Percentiles rank a stretch among this genome's conserved stretches.
Evolutionary conservation across 805 yeast species (phyloP).

Genomic region (Saturnispora hagleri): DNA sequence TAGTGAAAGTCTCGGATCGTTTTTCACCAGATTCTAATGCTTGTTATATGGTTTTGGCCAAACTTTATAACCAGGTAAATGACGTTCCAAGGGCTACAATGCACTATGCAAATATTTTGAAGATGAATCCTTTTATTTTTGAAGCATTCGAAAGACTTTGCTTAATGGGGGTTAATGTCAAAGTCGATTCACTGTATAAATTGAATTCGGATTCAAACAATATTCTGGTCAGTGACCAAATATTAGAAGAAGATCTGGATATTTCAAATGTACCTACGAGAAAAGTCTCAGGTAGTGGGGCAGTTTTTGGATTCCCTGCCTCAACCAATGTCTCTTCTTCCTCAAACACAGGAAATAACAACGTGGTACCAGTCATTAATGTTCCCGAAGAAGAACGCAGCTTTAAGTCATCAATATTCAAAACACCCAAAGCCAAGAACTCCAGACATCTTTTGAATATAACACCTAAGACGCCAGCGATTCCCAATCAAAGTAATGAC

Average conservation of each 20-base stretch:
- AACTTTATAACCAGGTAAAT: conserved; percentile 48
- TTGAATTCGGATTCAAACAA: conserved; percentile 10
- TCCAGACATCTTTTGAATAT: conserved; percentile 14
- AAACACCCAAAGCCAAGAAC: conserved; percentile 14
- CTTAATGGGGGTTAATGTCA: conserved; percentile 59
- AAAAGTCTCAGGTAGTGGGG: conserved; percentile 8
- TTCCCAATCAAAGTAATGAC: not conserved
- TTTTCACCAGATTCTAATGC: conserved; percentile 61
- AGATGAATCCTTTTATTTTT: conserved; percentile 71
- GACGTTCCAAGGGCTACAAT: conserved; percentile 57
- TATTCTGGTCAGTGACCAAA: conserved; percentile 10
- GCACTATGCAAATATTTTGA: conserved; percentile 60
- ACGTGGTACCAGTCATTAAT: not conserved
- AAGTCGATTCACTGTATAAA: conserved; percentile 46
- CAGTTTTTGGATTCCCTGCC: conserved; percentile 5
- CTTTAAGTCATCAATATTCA: conserved; percentile 9
- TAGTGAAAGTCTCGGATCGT: conserved; percentile 7
- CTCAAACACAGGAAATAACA: not conserved
- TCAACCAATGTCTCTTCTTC: not conserved
- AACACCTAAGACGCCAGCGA: conserved; percentile 8
- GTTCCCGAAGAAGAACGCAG: not conserved
- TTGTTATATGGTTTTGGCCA: conserved; percentile 60
- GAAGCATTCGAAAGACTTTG: conserved; percentile 78
- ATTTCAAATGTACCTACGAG: conserved; percentile 15
- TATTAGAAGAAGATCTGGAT: conserved; percentile 29